phyloP scores from a whole-genome alignment of 2,329 filamentous ascomycete species.

The Aspergillus viridinutans region DNA sequence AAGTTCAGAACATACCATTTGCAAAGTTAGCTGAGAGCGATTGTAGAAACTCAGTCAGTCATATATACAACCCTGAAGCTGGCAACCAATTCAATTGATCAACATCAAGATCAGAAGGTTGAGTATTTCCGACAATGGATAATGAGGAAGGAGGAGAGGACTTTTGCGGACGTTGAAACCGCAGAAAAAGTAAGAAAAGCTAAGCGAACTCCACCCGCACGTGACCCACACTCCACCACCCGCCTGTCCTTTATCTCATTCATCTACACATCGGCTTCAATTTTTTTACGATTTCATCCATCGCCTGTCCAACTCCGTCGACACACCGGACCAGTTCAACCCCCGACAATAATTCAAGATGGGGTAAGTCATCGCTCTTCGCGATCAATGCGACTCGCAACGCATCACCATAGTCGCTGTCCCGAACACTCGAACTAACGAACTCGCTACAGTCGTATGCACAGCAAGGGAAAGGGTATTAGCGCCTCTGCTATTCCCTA shows the following conservation, averaged over 20 bases:
- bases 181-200: constrained; percentile 25
- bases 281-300: constrained; percentile 7
- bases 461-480: constrained; percentile 99
- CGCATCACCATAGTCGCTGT: neutral
- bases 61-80: neutral
- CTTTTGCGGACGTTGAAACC: no score
- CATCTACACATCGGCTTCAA: constrained; percentile 1
- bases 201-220: constrained; percentile 22
- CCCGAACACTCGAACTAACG: neutral
- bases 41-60: neutral
- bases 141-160: neutral
- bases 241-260: constrained; percentile 11
- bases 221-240: constrained; percentile 30
- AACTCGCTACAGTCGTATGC: constrained; percentile 65
- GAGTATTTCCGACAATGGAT: neutral
- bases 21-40: neutral
- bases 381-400: neutral
- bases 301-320: constrained; percentile 25
- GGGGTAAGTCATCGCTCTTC: constrained; percentile 4
- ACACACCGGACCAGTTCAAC: constrained; percentile 24
- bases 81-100: neutral
- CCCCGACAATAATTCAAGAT: constrained; percentile 19
- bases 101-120: neutral
- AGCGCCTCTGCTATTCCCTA: constrained; percentile 93
- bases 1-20: constrained; percentile 17